These are phyloP conservation scores for Leptographium radiaticola DNA, from an alignment of 2,329 filamentous ascomycete genomes.

Conservation along the genomic window DNA sequence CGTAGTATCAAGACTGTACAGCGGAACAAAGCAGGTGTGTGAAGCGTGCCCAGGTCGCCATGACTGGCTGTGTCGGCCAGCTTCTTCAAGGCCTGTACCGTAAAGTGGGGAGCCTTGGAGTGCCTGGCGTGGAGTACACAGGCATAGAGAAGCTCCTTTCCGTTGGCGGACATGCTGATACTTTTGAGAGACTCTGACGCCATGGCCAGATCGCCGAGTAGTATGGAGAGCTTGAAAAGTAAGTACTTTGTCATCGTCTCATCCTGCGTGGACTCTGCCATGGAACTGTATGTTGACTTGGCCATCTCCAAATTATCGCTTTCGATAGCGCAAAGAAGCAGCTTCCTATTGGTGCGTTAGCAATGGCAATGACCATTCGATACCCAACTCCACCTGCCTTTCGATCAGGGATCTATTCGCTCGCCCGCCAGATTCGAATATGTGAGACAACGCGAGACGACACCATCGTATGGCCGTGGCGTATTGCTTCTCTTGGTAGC, in stretches of 20 bases:
- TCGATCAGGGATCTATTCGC: conserved; percentile 55
- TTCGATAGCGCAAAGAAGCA: conserved; percentile 56
- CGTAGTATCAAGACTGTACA: conserved; percentile 41
- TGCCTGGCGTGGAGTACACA: conserved; percentile 68
- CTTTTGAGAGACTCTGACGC: conserved; percentile 51
- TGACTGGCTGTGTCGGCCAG: conserved; percentile 44
- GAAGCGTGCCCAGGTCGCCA: conserved; percentile 30
- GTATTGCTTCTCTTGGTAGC: conserved; percentile 38
- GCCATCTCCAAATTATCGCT: conserved; percentile 41
- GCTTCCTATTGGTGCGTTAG: conserved; percentile 41
- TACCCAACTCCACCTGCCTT: conserved; percentile 31
- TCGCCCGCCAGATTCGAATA: conserved; percentile 54
- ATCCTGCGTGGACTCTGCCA: conserved; percentile 43
- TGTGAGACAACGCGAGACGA: conserved; percentile 46
- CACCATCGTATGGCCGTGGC: conserved; percentile 57
- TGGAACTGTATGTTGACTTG: conserved; percentile 39
- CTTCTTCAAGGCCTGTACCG: conserved; percentile 43
- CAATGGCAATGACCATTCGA: neutral
- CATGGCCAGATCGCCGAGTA: conserved; percentile 39
- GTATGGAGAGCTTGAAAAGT: conserved; percentile 60
- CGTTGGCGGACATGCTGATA: conserved; percentile 40
- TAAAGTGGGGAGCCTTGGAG: conserved; percentile 45
- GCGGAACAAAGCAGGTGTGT: conserved; percentile 52
- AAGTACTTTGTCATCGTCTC: conserved; percentile 59
- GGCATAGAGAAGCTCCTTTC: conserved; percentile 58